These are phyloP conservation scores for Asparagopsis taxiformis DNA, from an alignment of 31 red algal species.

Conservation along the genomic window DNA sequence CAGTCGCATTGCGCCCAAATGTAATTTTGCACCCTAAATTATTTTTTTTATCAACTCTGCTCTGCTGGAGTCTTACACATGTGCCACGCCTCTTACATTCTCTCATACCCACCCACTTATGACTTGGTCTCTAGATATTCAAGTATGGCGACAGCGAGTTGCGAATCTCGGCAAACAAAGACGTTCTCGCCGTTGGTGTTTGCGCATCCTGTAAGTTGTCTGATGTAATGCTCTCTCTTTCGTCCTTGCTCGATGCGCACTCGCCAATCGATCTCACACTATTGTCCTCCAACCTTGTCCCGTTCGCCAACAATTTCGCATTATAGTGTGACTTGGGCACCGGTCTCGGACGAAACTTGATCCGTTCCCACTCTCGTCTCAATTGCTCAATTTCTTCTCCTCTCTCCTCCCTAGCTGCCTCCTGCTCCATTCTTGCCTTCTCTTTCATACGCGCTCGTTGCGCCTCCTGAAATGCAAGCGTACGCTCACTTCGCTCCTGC, in stretches of 20 bases:
- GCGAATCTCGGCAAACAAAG: neutral
- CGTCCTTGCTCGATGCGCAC: neutral
- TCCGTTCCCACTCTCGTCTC: constrained; percentile 23
- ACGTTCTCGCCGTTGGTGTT: too few species aligned
- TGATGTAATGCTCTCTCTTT: too few species aligned
- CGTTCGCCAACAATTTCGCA: neutral
- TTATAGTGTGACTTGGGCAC: constrained; percentile 54
- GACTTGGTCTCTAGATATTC: neutral
- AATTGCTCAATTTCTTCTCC: constrained; percentile 22
- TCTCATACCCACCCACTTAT: neutral
- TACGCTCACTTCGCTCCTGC: constrained; percentile 34
- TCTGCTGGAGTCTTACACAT: neutral
- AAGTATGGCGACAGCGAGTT: neutral
- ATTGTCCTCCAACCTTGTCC: neutral
- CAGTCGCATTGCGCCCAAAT: too few species aligned
- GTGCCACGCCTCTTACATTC: neutral
- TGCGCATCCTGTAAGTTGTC: too few species aligned
- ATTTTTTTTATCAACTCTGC: too few species aligned
- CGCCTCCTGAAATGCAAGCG: constrained; percentile 29
- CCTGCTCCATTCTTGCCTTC: constrained; percentile 16
- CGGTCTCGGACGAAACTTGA: constrained; percentile 28
- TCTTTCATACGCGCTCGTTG: constrained; percentile 41
- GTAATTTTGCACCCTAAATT: too few species aligned
- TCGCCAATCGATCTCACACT: neutral
- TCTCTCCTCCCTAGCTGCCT: neutral